These are phyloP conservation scores for Pichia heedii DNA, from an alignment of 805 yeast genomes.

Conservation along the genomic window DNA sequence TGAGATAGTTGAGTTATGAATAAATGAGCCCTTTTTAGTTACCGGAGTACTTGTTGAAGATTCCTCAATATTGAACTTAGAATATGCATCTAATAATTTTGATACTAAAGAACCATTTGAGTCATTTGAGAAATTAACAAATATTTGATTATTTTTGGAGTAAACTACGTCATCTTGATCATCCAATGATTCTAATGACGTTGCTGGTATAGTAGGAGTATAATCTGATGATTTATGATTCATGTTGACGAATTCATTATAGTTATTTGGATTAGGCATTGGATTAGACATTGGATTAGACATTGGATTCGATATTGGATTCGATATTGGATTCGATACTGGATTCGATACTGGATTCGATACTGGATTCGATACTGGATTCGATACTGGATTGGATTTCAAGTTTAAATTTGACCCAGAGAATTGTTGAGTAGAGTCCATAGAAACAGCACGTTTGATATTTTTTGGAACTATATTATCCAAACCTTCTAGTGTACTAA, in stretches of 20 bases:
- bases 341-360: too few species aligned
- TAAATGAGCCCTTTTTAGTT: not conserved
- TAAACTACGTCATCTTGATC: not conserved
- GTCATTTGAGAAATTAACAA: constrained; percentile 1
- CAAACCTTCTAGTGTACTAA: not conserved
- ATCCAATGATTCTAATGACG: not conserved
- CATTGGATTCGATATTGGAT: too few species aligned
- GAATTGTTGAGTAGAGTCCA: not conserved
- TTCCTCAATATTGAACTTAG: not conserved
- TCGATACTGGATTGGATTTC: too few species aligned
- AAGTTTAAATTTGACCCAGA: too few species aligned
- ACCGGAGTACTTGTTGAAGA: not conserved
- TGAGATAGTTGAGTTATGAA: not conserved
- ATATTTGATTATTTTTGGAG: not conserved
- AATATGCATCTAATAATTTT: constrained; percentile 1
- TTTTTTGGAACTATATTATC: not conserved
- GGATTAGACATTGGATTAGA: too few species aligned
- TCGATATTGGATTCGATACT: too few species aligned
- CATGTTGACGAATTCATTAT: not conserved
- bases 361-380: too few species aligned
- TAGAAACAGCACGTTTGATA: not conserved
- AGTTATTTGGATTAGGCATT: not conserved
- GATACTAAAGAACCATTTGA: constrained; percentile 3
- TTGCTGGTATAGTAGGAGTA: not conserved
- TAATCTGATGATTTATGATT: not conserved